A percentile compares a stretch with the other conserved stretches of the same genome.
Conservation (phyloP, 805 yeast species). For the Huiozyma naganishii region DNA sequence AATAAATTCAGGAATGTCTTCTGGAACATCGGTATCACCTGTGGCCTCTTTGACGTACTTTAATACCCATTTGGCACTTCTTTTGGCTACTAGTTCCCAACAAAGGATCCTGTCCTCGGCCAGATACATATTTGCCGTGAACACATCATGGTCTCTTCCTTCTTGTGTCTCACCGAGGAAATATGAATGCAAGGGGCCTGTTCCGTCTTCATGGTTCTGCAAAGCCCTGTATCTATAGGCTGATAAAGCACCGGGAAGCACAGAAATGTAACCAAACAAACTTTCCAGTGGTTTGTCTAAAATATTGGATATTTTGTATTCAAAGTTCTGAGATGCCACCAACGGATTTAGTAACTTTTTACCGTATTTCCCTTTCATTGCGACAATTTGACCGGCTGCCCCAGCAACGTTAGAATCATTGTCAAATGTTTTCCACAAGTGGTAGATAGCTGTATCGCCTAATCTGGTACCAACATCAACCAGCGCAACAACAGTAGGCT, state of each 20-base stretch:
- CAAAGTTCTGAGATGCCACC: conserved; percentile 94
- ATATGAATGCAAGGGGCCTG: conserved; percentile 83
- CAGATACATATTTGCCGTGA: conserved; percentile 91
- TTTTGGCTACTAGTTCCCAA: conserved; percentile 90
- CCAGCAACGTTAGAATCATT: conserved; percentile 96
- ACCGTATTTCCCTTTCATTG: conserved; percentile 90
- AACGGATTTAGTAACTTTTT: conserved; percentile 73
- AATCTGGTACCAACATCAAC: conserved; percentile 98
- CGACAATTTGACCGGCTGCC: conserved; percentile 95
- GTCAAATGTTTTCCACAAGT: conserved; percentile 96
- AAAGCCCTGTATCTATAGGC: conserved; percentile 89
- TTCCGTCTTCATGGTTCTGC: conserved; percentile 75
- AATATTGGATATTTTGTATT: conserved; percentile 93
- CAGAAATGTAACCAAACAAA: conserved; percentile 84
- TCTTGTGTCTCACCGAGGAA: conserved; percentile 77
- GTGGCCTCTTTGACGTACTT: conserved; percentile 87
- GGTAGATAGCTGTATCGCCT: conserved; percentile 78
- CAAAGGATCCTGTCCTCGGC: conserved; percentile 95
- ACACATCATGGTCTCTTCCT: conserved; percentile 57
- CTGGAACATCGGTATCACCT: conserved; percentile 97
- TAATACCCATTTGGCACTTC: conserved; percentile 73
- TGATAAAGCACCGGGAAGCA: conserved; percentile 90
- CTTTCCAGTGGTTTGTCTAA: conserved; percentile 91
- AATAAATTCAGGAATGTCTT: conserved; percentile 84
- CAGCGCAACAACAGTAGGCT: conserved; percentile 82